Evolutionary conservation across 192 early-diverging fungal species (phyloP), one percentile per base, ranked within the genome.

Genomic region (Podila epigama): DNA sequence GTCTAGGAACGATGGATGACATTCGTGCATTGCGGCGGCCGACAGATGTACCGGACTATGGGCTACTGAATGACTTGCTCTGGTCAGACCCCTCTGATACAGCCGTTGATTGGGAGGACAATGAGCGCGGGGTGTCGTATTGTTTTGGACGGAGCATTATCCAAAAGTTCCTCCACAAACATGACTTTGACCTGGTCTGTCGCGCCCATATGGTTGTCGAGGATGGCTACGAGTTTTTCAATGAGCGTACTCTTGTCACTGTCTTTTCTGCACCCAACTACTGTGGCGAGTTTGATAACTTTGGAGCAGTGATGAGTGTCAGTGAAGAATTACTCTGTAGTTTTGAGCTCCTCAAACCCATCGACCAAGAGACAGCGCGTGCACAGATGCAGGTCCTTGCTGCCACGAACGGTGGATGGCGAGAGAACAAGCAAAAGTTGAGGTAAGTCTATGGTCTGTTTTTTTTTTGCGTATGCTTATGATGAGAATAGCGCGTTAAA

Each of bases 141-240:
- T 95, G 93, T 63, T 98, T 98, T 80, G 94, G 95, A 13, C 90
- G 90, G 69, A 81, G 84, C 54, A 88, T 96, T 16, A 92, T 98
- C 60, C 84, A 86, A 58, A 92, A 92, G 50, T 98, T 98, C 69
- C 70, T 97, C 63, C 79, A 82, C 34, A 90, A 90, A 69, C 87
- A 93, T 78, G 94, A 98, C 68, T 89, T 98, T 69, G 96, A 98
- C 67, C 83, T 98, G 48, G 92, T 98, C 54, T 93, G 92, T 60
- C 88, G 95, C 28, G 95, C 96, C 4, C 96, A 98, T 81, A 93
- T 95, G 92, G 95, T 98, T 12, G 95, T 98, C 41, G 95, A 98
- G 70, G 95, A 95, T 79, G 96, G 96, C n/a, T 98, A 97, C 81
- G 95, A 98, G 84, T 98, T 98, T 64, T 98, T 96, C 82, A 88